Evolutionary conservation across 2,329 filamentous ascomycete species (phyloP).

Genomic region (Plectosphaerella cucumerina): DNA sequence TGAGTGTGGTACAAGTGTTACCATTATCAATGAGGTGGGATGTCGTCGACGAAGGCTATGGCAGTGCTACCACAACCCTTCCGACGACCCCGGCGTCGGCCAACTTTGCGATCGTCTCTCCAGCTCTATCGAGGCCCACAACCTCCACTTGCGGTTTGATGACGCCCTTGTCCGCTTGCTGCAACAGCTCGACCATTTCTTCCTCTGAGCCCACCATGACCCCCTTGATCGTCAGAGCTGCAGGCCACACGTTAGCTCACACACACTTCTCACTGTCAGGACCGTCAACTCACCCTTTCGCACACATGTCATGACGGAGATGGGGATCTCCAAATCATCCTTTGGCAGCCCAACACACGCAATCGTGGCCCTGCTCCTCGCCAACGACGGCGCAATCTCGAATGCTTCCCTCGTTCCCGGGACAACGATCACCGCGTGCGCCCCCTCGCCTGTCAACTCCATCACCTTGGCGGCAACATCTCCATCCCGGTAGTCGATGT

Average conservation of each 20-base stretch:
- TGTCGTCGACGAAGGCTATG: not conserved
- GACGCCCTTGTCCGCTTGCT: not conserved
- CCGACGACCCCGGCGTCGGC: not conserved
- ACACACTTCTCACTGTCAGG: not conserved
- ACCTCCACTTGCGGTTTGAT: not conserved
- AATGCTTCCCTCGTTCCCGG: slow-evolving; percentile 21
- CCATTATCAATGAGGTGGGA: too few species aligned
- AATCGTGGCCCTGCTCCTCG: slow-evolving; percentile 19
- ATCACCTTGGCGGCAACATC: slow-evolving; percentile 16
- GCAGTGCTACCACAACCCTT: not conserved
- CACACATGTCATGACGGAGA: slow-evolving; percentile 9
- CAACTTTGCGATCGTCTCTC: not conserved
- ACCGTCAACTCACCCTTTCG: not conserved
- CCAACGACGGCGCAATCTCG: slow-evolving; percentile 14
- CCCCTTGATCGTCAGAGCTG: slow-evolving; percentile 9
- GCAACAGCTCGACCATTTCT: not conserved
- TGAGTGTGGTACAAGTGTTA: too few species aligned
- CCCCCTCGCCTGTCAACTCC: slow-evolving; percentile 20
- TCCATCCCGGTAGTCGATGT: slow-evolving; percentile 19
- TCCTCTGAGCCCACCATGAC: slow-evolving; percentile 2
- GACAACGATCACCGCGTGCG: slow-evolving; percentile 20
- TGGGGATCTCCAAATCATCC: slow-evolving; percentile 20
- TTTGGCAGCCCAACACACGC: slow-evolving; percentile 19
- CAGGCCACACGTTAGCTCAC: not conserved
- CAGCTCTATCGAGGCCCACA: not conserved